These are phyloP conservation scores for Castanopsis chinensis DNA, from an alignment of 306 rosid species.

Conservation along the genomic window DNA sequence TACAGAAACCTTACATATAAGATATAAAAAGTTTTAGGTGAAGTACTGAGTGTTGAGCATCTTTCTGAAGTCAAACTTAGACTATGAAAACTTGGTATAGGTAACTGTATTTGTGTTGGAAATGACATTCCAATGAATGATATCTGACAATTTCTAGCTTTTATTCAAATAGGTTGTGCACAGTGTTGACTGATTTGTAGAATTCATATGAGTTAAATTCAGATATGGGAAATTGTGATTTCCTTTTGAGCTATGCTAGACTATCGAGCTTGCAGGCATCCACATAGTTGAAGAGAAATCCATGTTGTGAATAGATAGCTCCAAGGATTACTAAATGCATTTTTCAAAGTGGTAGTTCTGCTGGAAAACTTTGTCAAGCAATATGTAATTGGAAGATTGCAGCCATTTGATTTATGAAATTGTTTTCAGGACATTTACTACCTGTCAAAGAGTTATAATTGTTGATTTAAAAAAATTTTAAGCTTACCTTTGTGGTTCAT, in stretches of 20 bases:
- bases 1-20: not conserved
- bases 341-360: not conserved
- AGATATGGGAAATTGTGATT: not conserved
- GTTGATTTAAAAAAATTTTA: not conserved
- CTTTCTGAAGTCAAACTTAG: not conserved
- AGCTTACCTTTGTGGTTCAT: not conserved
- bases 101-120: not conserved
- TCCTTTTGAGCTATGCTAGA: not conserved
- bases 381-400: not conserved
- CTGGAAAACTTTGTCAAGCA: not conserved
- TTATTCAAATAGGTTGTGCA: not conserved
- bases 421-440: not conserved
- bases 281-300: not conserved
- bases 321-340: not conserved
- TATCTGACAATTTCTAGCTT: not conserved
- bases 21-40: not conserved
- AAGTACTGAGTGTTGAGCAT: not conserved
- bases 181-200: not conserved
- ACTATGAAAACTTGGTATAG: not conserved
- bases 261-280: not conserved
- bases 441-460: not conserved
- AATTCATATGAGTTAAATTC: conserved; percentile 5
- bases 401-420: not conserved
- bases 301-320: not conserved
- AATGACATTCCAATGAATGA: not conserved